Evolutionary conservation across 192 early-diverging fungal genomes (phyloP).

Genomic region (Paraglomus brasilianum): DNA sequence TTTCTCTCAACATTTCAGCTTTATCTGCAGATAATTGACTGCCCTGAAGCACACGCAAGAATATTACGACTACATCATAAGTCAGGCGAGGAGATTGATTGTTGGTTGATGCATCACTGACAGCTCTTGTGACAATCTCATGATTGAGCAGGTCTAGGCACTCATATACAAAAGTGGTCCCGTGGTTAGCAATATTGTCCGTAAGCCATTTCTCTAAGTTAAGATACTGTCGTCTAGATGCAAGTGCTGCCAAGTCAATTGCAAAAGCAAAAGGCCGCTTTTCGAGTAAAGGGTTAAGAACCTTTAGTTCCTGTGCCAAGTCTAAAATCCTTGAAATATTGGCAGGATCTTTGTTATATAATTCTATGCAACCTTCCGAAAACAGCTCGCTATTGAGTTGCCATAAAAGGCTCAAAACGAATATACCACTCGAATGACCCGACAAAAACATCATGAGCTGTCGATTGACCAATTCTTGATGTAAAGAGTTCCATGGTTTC

Average conservation of each 20-base stretch:
- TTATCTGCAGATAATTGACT: conserved; percentile 64
- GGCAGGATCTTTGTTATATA: conserved; percentile 71
- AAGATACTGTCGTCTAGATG: conserved; percentile 72
- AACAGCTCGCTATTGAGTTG: conserved; percentile 57
- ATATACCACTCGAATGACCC: conserved; percentile 57
- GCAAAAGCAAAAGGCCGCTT: conserved; percentile 65
- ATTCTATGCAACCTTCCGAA: conserved; percentile 61
- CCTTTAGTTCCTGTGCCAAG: conserved; percentile 77
- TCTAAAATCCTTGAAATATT: conserved; percentile 64
- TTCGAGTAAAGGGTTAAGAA: conserved; percentile 69
- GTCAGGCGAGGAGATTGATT: conserved; percentile 54
- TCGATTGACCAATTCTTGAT: conserved; percentile 61
- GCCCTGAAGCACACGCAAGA: conserved; percentile 47
- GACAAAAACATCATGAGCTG: conserved; percentile 66
- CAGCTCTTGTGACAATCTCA: conserved; percentile 54
- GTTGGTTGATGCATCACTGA: conserved; percentile 43
- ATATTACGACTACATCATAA: conserved; percentile 63
- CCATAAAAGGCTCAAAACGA: conserved; percentile 75
- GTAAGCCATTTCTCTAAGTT: conserved; percentile 85
- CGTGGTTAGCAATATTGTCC: conserved; percentile 63
- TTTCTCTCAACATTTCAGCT: conserved; percentile 53
- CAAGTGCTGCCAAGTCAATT: conserved; percentile 78
- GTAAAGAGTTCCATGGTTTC: conserved; percentile 51
- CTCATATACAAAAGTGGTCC: conserved; percentile 64
- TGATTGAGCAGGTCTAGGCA: conserved; percentile 75